Evolutionary conservation across 257 asterid species (phyloP), one percentile per base, ranked within the genome.

Genomic region (Nemophila menziesii): DNA sequence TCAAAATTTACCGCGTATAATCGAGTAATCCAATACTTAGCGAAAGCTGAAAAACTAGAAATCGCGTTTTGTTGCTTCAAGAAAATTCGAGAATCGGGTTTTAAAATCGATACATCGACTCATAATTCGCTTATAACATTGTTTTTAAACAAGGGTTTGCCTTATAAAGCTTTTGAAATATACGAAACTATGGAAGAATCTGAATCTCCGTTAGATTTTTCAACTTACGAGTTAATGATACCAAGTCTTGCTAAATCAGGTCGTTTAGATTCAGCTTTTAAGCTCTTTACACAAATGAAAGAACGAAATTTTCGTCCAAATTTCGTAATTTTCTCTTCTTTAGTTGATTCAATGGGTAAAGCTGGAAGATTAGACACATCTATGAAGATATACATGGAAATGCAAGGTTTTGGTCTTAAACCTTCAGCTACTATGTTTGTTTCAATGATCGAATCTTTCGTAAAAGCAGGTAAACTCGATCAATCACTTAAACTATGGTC

Each of bases 1-100:
- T 50, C 82, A 34, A 48, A 71, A 0, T 68, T 63, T 39, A 74
- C 62, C 44, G 83, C 96, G 0, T 77, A 71, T 60, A 84, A 80
- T 67, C 62, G 81, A 66, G 98, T 84, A 7, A 83, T 90, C 49
- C 98, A 90, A 33, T 77, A 67, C 52, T 60, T 85, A 61, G 93
- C 98, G 1, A 81, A 84, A 72, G 89, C 93, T 16, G 98, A 85
- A 75, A 90, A 85, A 58, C 64, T 85, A 58, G 98, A 85, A 82
- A 92, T 81, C 22, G 68, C 98, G 1, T 85, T 85, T 65, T 85
- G 94, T 63, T 84, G 94, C 67, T 90, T 86, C 69, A 90, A 79
- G 78, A 90, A 86, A 55, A 77, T 79, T 60, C 93, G 78, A 62
- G 96, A 89, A 48, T 64, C 79, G 39, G 83, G 55, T 43, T 78